These are phyloP conservation scores for Yamadazyma epiphylla DNA, from an alignment of 1,139 yeast species.

Conservation along the genomic window DNA sequence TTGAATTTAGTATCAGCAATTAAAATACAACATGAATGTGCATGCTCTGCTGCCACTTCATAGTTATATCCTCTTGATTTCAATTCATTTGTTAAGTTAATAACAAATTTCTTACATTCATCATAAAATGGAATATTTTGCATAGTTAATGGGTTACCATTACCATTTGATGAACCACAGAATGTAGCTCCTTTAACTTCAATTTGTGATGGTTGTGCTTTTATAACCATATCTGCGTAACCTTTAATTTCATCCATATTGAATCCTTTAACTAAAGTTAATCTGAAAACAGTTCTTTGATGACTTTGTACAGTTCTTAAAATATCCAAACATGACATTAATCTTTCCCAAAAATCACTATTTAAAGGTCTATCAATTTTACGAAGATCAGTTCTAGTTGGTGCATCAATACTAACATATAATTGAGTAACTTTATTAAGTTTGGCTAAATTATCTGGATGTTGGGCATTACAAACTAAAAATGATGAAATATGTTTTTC, in stretches of 20 bases:
- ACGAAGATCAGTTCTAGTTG: conserved; percentile 74
- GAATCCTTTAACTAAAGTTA: conserved; percentile 89
- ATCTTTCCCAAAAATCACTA: conserved; percentile 90
- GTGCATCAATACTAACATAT: conserved; percentile 91
- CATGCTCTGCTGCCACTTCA: conserved; percentile 91
- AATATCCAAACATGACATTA: conserved; percentile 76
- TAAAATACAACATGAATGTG: conserved; percentile 89
- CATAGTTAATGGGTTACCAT: conserved; percentile 90
- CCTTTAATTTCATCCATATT: conserved; percentile 78
- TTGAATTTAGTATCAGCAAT: conserved; percentile 74
- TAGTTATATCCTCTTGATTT: conserved; percentile 62
- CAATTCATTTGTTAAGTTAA: conserved; percentile 55
- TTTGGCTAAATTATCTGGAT: conserved; percentile 74
- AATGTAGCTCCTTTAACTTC: conserved; percentile 94
- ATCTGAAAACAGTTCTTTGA: conserved; percentile 87
- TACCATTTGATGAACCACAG: conserved; percentile 78
- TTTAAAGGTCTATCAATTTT: conserved; percentile 85
- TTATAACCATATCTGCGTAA: conserved; percentile 85
- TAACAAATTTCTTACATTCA: conserved; percentile 78
- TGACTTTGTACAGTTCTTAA: conserved; percentile 66
- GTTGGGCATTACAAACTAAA: conserved; percentile 93
- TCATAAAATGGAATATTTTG: conserved; percentile 93
- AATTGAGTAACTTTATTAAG: conserved; percentile 80
- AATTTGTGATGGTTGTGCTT: conserved; percentile 81
- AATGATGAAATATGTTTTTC: conserved; percentile 77